Conservation (phyloP, 257 asterid species). For the Solanum clarkiae region DNA sequence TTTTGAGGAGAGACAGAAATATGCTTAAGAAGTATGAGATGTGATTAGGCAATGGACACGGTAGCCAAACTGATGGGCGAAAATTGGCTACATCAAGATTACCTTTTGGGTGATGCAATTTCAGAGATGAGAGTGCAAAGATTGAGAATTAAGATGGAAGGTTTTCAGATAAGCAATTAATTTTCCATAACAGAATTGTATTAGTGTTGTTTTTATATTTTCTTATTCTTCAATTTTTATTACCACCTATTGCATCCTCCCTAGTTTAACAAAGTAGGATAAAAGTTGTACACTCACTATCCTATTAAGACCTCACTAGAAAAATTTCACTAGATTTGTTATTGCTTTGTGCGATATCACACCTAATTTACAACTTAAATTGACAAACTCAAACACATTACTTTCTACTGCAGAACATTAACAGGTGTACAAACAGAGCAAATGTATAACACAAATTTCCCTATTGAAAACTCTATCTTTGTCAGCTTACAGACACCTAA, state of each 20-base stretch:
- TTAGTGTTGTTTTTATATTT: not conserved
- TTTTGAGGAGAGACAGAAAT: not conserved
- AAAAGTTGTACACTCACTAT: no score
- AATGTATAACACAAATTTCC: not conserved
- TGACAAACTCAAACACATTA: not conserved
- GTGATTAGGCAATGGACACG: not conserved
- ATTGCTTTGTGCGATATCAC: not conserved
- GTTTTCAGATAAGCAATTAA: not conserved
- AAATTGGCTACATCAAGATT: not conserved
- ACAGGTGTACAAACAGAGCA: not conserved
- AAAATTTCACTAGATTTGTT: not conserved
- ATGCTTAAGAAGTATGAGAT: not conserved
- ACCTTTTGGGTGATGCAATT: not conserved
- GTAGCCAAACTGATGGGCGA: not conserved
- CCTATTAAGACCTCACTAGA: not conserved
- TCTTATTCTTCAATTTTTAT: not conserved
- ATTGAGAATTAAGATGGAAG: not conserved
- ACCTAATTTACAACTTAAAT: not conserved
- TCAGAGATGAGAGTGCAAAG: not conserved
- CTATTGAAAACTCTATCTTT: not conserved
- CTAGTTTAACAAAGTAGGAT: not conserved
- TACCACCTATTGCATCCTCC: not conserved
- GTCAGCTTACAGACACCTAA: not conserved
- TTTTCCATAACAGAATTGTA: not conserved
- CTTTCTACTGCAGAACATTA: not conserved